Conservation (phyloP, 495 filamentous ascomycete species). For the Daldinia grandis region DNA sequence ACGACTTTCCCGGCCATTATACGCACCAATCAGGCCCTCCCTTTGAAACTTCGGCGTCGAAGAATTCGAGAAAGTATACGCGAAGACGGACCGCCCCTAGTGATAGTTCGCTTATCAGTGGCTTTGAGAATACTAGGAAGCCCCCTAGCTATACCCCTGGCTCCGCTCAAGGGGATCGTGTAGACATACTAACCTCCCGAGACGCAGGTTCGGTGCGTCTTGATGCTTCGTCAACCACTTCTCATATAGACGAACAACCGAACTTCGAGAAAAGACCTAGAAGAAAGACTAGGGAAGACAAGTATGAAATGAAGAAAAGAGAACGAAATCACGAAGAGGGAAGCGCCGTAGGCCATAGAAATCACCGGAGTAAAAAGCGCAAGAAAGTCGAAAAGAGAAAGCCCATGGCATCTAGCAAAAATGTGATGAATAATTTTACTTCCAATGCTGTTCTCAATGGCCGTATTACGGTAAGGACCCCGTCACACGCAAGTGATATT, state of each 20-base stretch:
- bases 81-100: conserved; percentile 24
- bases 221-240: conserved; percentile 27
- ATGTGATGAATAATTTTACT: conserved; percentile 68
- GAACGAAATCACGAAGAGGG: conserved; percentile 51
- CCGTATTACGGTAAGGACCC: conserved; percentile 68
- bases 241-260: conserved; percentile 8
- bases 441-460: conserved; percentile 69
- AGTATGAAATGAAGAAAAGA: conserved; percentile 57
- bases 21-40: conserved; percentile 25
- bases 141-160: conserved; percentile 21
- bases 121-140: conserved; percentile 31
- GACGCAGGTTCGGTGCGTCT: conserved; percentile 17
- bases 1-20: conserved; percentile 31
- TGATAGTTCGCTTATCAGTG: conserved; percentile 42
- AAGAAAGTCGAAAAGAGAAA: conserved; percentile 51
- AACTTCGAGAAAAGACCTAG: conserved; percentile 67
- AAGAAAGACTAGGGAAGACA: conserved; percentile 68
- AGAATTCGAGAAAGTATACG: conserved; percentile 30
- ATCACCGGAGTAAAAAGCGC: conserved; percentile 40
- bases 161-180: conserved; percentile 10
- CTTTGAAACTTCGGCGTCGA: background rate
- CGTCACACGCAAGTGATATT: background rate
- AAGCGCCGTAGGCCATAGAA: conserved; percentile 36
- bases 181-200: conserved; percentile 4
- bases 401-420: conserved; percentile 48